Base-by-base conservation (phyloP, 2,329 filamentous ascomycete species). In the Claviceps sp. region DNA sequence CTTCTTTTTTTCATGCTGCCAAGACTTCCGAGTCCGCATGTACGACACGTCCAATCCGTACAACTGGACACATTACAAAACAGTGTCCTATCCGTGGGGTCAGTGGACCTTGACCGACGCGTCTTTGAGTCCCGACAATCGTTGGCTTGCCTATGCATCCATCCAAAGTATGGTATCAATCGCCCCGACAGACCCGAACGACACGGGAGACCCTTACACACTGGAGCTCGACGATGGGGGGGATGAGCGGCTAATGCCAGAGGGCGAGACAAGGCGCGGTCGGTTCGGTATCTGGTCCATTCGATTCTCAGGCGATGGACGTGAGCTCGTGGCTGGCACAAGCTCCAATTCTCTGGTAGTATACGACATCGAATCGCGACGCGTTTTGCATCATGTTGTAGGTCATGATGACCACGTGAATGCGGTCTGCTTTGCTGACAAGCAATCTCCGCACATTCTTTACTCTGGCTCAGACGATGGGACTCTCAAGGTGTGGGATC, bases 41-140 rank as follows among this genome's bases (percentile, higher is more conserved):
- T 98, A 97, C 68, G 91, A 97, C 66, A 97, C 93, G 0, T 90
- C 87, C 1, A 95, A 96, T 60, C 89, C 91, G 0, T 95, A 93
- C 67, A 79, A 89, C 57, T 98, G 93, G 93, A 85, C 85, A 64
- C 90, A 95, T 66, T 96, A 96, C 74, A 97, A 91, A 70, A 91
- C 86, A 0, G 87, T 89, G 5, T 72, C 75, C 30, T 95, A 93
- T 66, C 88, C 88, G 1, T 86, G 83, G 58, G 93, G 90, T 2
- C 84, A 88, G 60, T 98, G 93, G 93, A 97, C 91, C 1, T 84
- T 98, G 57, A 97, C 93, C 14, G 93, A 98, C 67, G 90, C 91
- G 2, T 86, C 87, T 0, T 68, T 97, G 44, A 94, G 87, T 55
- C 89, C 90, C 0, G 89, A 97, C 70, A 97, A 96, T 65, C 85